These are phyloP conservation scores for Neurospora sp. DNA, from an alignment of 495 filamentous ascomycete species.

Conservation along the genomic window DNA sequence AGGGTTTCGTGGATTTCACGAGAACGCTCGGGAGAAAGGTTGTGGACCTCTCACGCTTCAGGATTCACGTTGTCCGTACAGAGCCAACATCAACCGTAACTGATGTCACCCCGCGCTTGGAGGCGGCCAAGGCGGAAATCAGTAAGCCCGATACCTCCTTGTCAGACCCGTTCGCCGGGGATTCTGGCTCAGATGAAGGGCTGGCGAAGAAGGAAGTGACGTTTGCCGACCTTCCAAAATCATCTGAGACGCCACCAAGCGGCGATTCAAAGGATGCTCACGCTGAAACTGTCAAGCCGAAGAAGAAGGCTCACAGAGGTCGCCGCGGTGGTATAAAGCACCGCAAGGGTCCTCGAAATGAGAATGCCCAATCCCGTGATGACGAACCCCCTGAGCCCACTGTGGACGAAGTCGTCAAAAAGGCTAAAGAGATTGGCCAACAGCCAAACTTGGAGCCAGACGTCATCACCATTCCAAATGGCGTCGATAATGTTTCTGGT, in stretches of 20 bases:
- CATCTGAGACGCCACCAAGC: background rate
- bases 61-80: background rate
- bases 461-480: slow-evolving; percentile 36
- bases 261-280: slow-evolving; percentile 25
- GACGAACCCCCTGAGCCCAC: slow-evolving; percentile 25
- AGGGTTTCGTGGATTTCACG: background rate
- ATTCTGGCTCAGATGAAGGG: background rate
- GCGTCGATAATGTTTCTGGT: slow-evolving; percentile 45
- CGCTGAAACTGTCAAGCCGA: slow-evolving; percentile 38
- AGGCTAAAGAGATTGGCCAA: slow-evolving; percentile 34
- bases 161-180: background rate
- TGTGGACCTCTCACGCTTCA: background rate
- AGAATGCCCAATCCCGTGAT: slow-evolving; percentile 31
- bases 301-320: slow-evolving; percentile 76
- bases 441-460: slow-evolving; percentile 48
- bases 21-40: background rate
- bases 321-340: slow-evolving; percentile 70
- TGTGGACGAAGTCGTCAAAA: slow-evolving; percentile 34
- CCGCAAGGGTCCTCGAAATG: slow-evolving; percentile 41
- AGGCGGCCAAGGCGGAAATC: background rate
- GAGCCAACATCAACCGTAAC: background rate
- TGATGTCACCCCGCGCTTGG: background rate
- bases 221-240: slow-evolving; percentile 5
- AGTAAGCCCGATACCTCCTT: background rate
- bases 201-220: background rate